Evolutionary conservation across 2,329 filamentous ascomycete genomes (phyloP).

Genomic region (Domatiomyces globalis): DNA sequence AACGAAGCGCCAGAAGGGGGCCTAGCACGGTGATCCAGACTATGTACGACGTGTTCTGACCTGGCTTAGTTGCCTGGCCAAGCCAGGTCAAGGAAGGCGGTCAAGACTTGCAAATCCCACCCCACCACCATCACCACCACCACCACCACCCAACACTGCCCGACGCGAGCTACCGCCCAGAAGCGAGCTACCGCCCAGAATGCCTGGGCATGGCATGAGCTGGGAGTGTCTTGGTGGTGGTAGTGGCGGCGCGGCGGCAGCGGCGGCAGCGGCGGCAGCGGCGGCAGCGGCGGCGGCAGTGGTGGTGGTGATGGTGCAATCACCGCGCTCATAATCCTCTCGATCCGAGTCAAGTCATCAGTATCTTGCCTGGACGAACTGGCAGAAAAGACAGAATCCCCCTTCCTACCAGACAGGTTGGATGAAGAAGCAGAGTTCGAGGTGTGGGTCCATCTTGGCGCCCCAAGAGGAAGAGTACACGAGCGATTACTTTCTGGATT

Average conservation of each 20-base stretch:
- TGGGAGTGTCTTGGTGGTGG: too few species aligned
- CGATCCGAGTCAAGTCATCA: background rate
- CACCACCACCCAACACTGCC: too few species aligned
- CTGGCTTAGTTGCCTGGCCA: constrained; percentile 15
- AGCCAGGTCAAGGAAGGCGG: constrained; percentile 1
- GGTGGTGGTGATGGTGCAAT: background rate
- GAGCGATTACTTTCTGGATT: background rate
- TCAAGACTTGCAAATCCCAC: background rate
- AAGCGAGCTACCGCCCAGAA: too few species aligned
- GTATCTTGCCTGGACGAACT: background rate
- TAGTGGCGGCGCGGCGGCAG: too few species aligned
- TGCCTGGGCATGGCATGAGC: background rate
- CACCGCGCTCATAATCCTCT: background rate
- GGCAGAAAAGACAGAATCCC: background rate
- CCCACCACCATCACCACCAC: background rate
- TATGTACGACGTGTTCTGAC: constrained; percentile 14
- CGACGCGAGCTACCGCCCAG: too few species aligned
- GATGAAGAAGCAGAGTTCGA: background rate
- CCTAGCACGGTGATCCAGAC: background rate
- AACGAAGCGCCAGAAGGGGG: constrained; percentile 34
- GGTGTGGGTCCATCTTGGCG: background rate
- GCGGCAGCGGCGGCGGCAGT: too few species aligned
- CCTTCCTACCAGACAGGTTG: background rate
- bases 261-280: too few species aligned
- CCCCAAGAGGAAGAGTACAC: background rate